These are phyloP conservation scores for Lasiosphaeria ovina DNA, from an alignment of 495 filamentous ascomycete genomes.

Conservation along the genomic window DNA sequence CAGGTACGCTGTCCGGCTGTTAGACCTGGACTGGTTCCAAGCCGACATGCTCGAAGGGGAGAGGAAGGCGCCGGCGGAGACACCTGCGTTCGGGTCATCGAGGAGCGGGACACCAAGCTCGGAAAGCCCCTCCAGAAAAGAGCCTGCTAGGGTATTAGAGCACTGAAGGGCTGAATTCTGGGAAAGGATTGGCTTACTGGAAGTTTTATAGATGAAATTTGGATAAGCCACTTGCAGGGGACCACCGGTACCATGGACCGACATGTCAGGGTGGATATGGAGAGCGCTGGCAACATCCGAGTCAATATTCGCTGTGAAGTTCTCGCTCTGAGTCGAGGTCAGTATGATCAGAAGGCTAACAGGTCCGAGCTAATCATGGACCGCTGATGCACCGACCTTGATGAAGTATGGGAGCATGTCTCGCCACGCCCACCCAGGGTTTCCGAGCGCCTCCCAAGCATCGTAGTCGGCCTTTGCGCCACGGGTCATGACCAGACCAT, in stretches of 20 bases:
- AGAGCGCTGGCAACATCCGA: slow-evolving; percentile 20
- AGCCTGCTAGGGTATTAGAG: slow-evolving; percentile 33
- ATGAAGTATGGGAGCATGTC: slow-evolving; percentile 58
- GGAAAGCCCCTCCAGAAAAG: slow-evolving; percentile 51
- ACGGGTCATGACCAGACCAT: slow-evolving; percentile 46
- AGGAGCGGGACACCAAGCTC: slow-evolving; percentile 48
- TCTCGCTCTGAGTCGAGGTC: slow-evolving; percentile 18
- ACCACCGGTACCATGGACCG: slow-evolving; percentile 38
- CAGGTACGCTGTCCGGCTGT: slow-evolving; percentile 50
- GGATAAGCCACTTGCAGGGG: slow-evolving; percentile 55
- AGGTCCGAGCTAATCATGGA: background rate
- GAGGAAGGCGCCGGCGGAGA: slow-evolving; percentile 46
- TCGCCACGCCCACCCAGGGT: slow-evolving; percentile 63
- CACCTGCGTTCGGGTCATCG: slow-evolving; percentile 47
- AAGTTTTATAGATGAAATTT: slow-evolving; percentile 47
- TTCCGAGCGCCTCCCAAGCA: slow-evolving; percentile 58
- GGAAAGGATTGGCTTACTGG: slow-evolving; percentile 32
- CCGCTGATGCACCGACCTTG: slow-evolving; percentile 34
- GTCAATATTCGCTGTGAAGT: slow-evolving; percentile 19
- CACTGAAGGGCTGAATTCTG: background rate
- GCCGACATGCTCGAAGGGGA: slow-evolving; percentile 45
- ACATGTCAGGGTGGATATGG: slow-evolving; percentile 39
- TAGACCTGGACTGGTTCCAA: slow-evolving; percentile 48
- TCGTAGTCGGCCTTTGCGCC: slow-evolving; percentile 52
- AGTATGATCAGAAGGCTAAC: background rate